A percentile compares a stretch with the other conserved stretches of the same genome.
Conservation (phyloP, 148 eudicot species). For the Hydrangea macrophylla region DNA sequence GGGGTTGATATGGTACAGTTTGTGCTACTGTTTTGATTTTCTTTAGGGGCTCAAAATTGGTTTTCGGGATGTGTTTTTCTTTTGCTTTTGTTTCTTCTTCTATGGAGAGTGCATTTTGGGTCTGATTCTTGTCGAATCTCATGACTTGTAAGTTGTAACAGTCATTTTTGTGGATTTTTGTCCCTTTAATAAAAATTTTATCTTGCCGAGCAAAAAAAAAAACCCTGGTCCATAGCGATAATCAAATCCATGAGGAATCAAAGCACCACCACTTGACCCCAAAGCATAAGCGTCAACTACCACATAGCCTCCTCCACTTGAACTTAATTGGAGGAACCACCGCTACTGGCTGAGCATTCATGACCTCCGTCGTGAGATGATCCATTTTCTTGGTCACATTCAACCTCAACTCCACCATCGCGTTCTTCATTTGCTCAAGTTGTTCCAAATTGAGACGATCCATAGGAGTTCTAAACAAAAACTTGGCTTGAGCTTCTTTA, state of each 20-base stretch:
- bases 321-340: not conserved
- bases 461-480: constrained; percentile 31
- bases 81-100: too few relatives aligned
- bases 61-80: too few relatives aligned
- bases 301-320: not conserved
- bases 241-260: not conserved
- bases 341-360: not conserved
- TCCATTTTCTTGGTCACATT: constrained; percentile 1
- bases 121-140: too few relatives aligned
- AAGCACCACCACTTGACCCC: not conserved
- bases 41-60: too few relatives aligned
- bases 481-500: too few relatives aligned
- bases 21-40: too few relatives aligned
- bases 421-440: constrained; percentile 22
- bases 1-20: too few relatives aligned
- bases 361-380: constrained; percentile 4
- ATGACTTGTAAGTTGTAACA: too few relatives aligned
- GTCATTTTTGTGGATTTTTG: too few relatives aligned
- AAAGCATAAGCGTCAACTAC: not conserved
- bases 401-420: constrained; percentile 26
- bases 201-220: too few relatives aligned
- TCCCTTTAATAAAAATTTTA: too few relatives aligned
- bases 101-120: too few relatives aligned
- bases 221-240: not conserved
- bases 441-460: constrained; percentile 8